phyloP scores from a whole-genome alignment of 768 basidiomycete species.

The Suillus fuscotomentosus region DNA sequence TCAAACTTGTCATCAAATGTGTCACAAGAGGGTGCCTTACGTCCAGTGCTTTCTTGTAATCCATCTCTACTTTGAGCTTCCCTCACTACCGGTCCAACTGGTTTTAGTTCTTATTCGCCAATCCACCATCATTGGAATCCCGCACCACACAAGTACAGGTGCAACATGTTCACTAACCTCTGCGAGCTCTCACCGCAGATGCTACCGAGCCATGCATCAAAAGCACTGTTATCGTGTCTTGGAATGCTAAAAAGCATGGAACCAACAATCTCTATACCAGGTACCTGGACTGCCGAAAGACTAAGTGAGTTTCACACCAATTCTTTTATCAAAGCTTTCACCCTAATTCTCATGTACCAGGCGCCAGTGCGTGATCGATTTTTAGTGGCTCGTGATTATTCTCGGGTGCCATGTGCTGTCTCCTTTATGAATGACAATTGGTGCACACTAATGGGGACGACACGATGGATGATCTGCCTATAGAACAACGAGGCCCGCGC shows the following conservation, averaged over 20 bases:
- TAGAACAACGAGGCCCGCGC: neutral
- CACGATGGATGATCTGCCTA: neutral
- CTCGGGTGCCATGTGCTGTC: neutral
- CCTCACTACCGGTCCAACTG: neutral
- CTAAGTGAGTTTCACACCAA: neutral
- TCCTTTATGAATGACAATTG: neutral
- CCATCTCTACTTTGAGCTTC: neutral
- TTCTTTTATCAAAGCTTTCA: neutral
- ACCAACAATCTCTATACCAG: neutral
- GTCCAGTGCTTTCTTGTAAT: neutral
- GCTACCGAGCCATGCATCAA: neutral
- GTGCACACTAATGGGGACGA: neutral
- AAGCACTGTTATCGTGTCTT: neutral
- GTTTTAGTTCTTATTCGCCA: neutral
- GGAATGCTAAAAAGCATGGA: neutral
- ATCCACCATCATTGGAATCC: neutral
- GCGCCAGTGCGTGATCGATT: neutral
- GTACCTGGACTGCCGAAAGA: neutral
- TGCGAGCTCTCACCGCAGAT: neutral
- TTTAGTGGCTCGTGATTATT: neutral
- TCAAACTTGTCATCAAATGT: neutral
- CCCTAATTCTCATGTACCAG: neutral
- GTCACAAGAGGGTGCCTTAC: neutral
- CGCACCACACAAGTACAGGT: neutral
- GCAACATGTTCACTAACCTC: neutral